Evolutionary conservation across 2,329 filamentous ascomycete species (phyloP).

Genomic region (Pseudopyrenochaeta lycopersici): DNA sequence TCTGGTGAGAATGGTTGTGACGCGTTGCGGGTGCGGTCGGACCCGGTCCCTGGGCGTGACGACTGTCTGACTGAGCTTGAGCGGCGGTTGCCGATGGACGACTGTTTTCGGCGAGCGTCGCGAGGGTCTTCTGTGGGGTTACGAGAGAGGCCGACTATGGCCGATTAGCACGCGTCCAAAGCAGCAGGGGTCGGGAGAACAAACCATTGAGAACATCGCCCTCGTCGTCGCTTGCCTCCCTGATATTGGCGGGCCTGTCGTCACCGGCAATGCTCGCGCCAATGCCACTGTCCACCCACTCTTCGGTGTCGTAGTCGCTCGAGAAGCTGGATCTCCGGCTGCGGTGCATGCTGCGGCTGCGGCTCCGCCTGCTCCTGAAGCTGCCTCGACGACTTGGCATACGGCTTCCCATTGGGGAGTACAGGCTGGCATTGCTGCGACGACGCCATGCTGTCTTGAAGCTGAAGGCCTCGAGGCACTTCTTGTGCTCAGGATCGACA

Average conservation of each 20-base stretch:
- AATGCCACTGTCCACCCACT: slow-evolving; percentile 47
- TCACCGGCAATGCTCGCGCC: slow-evolving; percentile 44
- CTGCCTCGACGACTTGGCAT: slow-evolving; percentile 53
- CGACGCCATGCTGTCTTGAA: slow-evolving; percentile 58
- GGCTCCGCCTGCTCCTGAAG: slow-evolving; percentile 40
- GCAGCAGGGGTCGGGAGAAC: slow-evolving; percentile 19
- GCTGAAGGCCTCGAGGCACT: slow-evolving; percentile 58
- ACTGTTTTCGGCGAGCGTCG: slow-evolving; percentile 34
- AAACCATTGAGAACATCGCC: slow-evolving; percentile 56
- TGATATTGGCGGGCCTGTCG: slow-evolving; percentile 45
- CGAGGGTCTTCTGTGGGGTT: slow-evolving; percentile 44
- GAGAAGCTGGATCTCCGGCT: slow-evolving; percentile 48
- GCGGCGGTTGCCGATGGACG: slow-evolving; percentile 33
- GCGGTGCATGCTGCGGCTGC: slow-evolving; percentile 37
- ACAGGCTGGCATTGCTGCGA: slow-evolving; percentile 55
- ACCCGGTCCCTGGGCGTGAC: slow-evolving; percentile 37
- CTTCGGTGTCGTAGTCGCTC: slow-evolving; percentile 50
- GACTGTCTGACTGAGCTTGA: slow-evolving; percentile 33
- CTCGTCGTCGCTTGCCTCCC: slow-evolving; percentile 57
- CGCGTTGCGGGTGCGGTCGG: slow-evolving; percentile 36
- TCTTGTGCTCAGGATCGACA: slow-evolving; percentile 61
- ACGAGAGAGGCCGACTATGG: slow-evolving; percentile 46
- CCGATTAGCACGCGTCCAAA: slow-evolving; percentile 24
- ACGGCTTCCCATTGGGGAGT: slow-evolving; percentile 60
- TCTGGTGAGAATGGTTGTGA: slow-evolving; percentile 54